Evolutionary conservation across 1,284 basidiomycete genomes (phyloP), one percentile per base, ranked within the genome.

Genomic region (Amylostereum areolatum): DNA sequence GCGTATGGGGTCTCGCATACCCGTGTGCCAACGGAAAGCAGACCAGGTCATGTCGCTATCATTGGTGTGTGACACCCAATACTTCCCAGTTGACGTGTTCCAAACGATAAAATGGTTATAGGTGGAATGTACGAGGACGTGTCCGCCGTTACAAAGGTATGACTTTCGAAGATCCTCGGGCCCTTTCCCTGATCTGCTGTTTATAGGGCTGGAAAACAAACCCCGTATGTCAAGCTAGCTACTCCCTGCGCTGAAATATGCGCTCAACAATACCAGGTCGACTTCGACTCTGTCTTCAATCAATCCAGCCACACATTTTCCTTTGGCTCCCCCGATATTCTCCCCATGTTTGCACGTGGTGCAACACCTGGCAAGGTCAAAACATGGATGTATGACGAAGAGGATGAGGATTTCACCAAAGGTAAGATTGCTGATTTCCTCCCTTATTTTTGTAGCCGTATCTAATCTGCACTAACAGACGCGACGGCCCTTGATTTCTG

Each of bases 61-160:
- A 92, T 95, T 57, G 92, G 86, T 80, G 59, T 27, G 71, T 61
- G 34, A 3, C 11, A 18, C 45, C 39, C 6, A 25, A 18, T 18
- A 18, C 18, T 18, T 18, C 18, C 18, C 18, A 18, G 18, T 18
- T 18, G 18, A 18, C 18, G 18, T 18, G 18, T 18, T 18, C 18
- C 18, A 18, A 18, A 18, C 18, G 18, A 18, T 18, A 18, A 18
- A 18, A 18, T 18, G 18, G 18, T 18, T 32, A 18, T 43, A 85
- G 83, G 78, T 34, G 91, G 91, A 6, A 92, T 94, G 89, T 94
- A 95, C 62, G 92, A 95, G 65, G 91, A 95, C 59, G 90, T 92
- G 4, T 91, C 88, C 4, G 92, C 91, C 10, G 92, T 95, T 30
- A 92, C 86, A 54, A 89, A 85, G 81, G 82, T 83, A 66, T 25